Evolutionary conservation across 73 alveolate species (phyloP), one percentile per base, ranked within the genome.

Genomic region (Tetrahymena malaccensis): DNA sequence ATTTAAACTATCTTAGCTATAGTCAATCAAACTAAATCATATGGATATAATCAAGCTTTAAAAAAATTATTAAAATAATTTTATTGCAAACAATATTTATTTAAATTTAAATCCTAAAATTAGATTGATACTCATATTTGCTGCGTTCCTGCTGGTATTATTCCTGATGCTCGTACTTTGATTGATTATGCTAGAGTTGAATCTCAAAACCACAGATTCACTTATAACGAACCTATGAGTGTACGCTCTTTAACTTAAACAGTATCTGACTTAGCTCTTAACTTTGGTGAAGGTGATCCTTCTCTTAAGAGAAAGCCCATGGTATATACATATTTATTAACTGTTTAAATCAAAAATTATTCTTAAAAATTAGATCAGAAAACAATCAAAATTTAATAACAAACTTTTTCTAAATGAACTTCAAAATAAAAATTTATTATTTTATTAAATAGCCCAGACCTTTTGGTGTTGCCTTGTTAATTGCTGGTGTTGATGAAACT

Each of bases 151-250:
- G 96, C 99, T 94, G 99, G 99, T 43, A 97, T 98, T 94, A 97
- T 98, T 56, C 98, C 99, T 21, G 99, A 98, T 96, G 99, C 99
- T 15, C 57, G 99, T 55, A 98, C 99, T 94, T 94, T 98, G 56
- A 98, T 98, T 57, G 99, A 98, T 85, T 98, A 98, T 94, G 99
- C 99, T 19, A 95, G 99, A 96, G 99, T 98, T 12, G 99, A 98
- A 96, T 98, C 99, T 56, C 97, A 98, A 96, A 98, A 97, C 95
- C 99, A 98, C 94, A 98, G 98, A 97, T 98, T 98, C 97, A 97
- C 97, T 50, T 98, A 94, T 96, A 97, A 96, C 40, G 99, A 98
- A 93, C 97, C 98, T 12, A 98, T 98, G 98, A 97, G 96, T 83
- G 98, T 98, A 33, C 99, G 98, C 95, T 98, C 99, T 33, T 95